phyloP scores from a whole-genome alignment of 768 basidiomycete genomes.

The Boletus fagicola region DNA sequence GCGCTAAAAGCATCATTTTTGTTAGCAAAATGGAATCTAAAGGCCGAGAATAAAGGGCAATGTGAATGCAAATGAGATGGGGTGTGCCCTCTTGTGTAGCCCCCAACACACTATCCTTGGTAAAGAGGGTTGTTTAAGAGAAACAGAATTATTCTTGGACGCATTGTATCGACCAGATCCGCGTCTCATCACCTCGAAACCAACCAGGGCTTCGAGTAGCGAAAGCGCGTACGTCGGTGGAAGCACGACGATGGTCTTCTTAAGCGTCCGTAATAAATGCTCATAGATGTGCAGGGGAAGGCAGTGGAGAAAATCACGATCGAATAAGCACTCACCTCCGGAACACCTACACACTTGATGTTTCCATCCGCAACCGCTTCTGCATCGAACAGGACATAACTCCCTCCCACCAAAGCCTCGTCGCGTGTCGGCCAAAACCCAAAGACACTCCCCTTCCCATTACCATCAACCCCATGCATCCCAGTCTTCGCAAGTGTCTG shows the following conservation, averaged over 20 bases:
- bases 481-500: constrained; percentile 67
- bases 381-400: constrained; percentile 79
- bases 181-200: constrained; percentile 39
- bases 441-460: constrained; percentile 30
- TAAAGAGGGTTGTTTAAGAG: constrained; percentile 88
- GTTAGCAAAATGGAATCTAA: constrained; percentile 22
- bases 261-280: constrained; percentile 56
- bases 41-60: background rate
- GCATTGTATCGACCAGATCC: constrained; percentile 87
- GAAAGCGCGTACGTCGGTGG: constrained; percentile 51
- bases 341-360: constrained; percentile 17
- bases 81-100: constrained; percentile 90
- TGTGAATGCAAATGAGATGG: constrained; percentile 1
- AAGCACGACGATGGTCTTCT: constrained; percentile 88
- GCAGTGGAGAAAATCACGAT: constrained; percentile 2
- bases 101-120: constrained; percentile 67
- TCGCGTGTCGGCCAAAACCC: constrained; percentile 78
- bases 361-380: constrained; percentile 45
- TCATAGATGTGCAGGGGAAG: background rate
- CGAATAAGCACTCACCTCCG: constrained; percentile 49
- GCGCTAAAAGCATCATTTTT: constrained; percentile 36
- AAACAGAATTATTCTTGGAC: constrained; percentile 69
- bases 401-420: constrained; percentile 84
- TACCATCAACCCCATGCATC: constrained; percentile 17
- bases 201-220: constrained; percentile 55